Percentiles rank a stretch among this genome's conserved stretches.
phyloP scores from a whole-genome alignment of 805 yeast genomes.

The Sugiyamaella valdiviana region DNA sequence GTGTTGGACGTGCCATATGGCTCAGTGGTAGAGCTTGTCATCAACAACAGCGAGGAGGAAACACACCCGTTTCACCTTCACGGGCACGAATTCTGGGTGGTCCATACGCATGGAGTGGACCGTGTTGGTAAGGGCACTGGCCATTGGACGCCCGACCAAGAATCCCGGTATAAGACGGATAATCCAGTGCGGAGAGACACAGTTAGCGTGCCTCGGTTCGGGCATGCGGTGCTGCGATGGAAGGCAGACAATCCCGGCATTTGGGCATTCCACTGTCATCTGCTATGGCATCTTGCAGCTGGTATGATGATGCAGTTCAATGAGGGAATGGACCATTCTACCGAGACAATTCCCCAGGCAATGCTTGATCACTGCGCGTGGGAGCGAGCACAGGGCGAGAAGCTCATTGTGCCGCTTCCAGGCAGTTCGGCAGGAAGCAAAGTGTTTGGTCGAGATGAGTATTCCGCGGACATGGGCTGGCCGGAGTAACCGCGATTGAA shows the following conservation, averaged over 20 bases:
- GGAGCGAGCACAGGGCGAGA: not conserved
- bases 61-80: conserved; percentile 89
- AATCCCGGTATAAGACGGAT: conserved; percentile 39
- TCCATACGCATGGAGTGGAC: conserved; percentile 37
- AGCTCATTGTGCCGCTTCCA: not conserved
- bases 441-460: not conserved
- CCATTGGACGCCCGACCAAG: conserved; percentile 35
- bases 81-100: conserved; percentile 77
- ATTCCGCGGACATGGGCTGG: no score
- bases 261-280: conserved; percentile 93
- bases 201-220: conserved; percentile 37
- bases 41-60: conserved; percentile 72
- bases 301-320: conserved; percentile 47
- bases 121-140: conserved; percentile 43
- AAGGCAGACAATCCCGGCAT: conserved; percentile 85
- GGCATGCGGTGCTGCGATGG: conserved; percentile 45
- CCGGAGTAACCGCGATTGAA: no score
- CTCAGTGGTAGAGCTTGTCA: conserved; percentile 66
- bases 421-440: not conserved
- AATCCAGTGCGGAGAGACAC: conserved; percentile 65
- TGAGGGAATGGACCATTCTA: conserved; percentile 26
- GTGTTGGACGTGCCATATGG: conserved; percentile 49
- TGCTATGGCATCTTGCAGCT: conserved; percentile 89
- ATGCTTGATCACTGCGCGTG: not conserved
- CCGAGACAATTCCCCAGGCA: conserved; percentile 23